Base-by-base conservation (phyloP, 768 basidiomycete species). In the Russula foetens region DNA sequence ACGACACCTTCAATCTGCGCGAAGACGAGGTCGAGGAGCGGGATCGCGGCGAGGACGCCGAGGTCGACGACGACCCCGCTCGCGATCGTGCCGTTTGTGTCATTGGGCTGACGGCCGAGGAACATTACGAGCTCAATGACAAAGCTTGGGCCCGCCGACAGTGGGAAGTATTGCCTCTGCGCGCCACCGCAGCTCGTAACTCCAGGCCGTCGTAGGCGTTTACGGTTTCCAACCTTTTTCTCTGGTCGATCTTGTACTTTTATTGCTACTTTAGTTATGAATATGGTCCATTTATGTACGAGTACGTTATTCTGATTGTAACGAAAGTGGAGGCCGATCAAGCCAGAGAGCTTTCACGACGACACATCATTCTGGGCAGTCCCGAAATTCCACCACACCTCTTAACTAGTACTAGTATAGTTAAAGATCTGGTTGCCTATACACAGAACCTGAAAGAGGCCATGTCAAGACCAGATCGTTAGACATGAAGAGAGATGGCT, bases 11-110 rank as follows among this genome's bases (percentile, higher is more conserved):
- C 58, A 90, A 92, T 66, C 68, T 93, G 63, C 73, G 77, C 46
- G 90, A 92, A 67, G 83, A 90, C 58, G 90, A 93, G 65, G 78
- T 91, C 19, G 69, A 90, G 55, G 90, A 92, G 60, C 83, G 85
- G 64, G 90, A 93, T 53, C 78, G 85, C 24, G 84, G 82, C 7
- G 88, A 88, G 70, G 90, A 90, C 59, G 84, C 80, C 2, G 89
- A 90, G 69, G 81, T 84, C 15, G 90, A 93, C 67, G 85, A 92
- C 68, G 84, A 86, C 15, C 75, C 74, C 4, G 85, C 87, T 46
- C 68, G 69, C 43, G 73, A 75, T 15, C 76, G 90, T 65, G 73
- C 75, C 45, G 80, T 89, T 23, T 75, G 81, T 56, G 77, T 86
- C 54, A 67, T 87, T 39, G 73, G 76, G 12, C 72, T 85, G 55